Evolutionary conservation across 2,329 filamentous ascomycete species (phyloP).

Genomic region (Didymella arachidicola): DNA sequence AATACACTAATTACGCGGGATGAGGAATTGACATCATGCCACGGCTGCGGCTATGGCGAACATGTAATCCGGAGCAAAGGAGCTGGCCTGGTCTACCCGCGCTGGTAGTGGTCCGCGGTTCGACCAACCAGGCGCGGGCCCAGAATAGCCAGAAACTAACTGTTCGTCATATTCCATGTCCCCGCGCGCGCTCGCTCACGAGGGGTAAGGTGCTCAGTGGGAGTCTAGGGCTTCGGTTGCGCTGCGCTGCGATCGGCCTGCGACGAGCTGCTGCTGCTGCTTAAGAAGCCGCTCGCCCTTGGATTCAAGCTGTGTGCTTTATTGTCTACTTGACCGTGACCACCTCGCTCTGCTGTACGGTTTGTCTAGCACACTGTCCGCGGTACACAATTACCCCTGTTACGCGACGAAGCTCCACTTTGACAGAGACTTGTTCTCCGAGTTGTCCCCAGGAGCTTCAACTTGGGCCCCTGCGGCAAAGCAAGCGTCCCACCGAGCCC

Average conservation of each 20-base stretch:
- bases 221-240: conserved; percentile 18
- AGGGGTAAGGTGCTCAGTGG: conserved; percentile 29
- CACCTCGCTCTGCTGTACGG: conserved; percentile 6
- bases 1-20: not conserved
- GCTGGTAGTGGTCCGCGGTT: conserved; percentile 30
- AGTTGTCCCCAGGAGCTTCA: conserved; percentile 35
- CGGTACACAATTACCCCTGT: conserved; percentile 13
- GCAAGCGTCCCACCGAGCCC: conserved; percentile 43
- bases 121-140: conserved; percentile 33
- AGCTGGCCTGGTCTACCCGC: conserved; percentile 27
- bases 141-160: conserved; percentile 34
- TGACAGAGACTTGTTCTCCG: conserved; percentile 37
- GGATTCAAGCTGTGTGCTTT: not conserved
- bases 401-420: conserved; percentile 34
- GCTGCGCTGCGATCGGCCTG: conserved; percentile 20
- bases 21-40: conserved; percentile 16
- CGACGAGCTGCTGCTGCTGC: conserved; percentile 5
- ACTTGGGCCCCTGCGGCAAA: conserved; percentile 40
- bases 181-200: conserved; percentile 34
- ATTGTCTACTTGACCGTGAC: conserved; percentile 1
- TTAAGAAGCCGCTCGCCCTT: conserved; percentile 37
- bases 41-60: conserved; percentile 27
- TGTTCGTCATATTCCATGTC: conserved; percentile 46
- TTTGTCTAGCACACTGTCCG: not conserved
- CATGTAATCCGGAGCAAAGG: conserved; percentile 39